phyloP scores from a whole-genome alignment of 2,329 filamentous ascomycete species.

The Colletotrichum sp. region DNA sequence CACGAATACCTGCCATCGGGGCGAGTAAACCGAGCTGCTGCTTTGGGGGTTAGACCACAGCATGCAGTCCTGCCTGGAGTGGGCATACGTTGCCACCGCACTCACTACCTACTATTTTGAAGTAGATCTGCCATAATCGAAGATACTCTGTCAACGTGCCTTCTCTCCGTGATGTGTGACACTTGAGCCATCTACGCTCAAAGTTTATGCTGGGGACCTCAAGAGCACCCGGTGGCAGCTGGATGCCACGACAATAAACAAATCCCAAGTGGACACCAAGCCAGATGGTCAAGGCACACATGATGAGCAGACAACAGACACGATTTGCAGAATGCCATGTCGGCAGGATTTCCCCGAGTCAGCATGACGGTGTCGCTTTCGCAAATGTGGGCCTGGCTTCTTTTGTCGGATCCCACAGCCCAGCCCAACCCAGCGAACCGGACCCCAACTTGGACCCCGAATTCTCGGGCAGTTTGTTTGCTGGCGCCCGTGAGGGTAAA shows the following conservation, averaged over 20 bases:
- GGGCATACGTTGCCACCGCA: not conserved
- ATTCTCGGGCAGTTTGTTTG: not conserved
- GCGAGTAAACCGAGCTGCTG: not conserved
- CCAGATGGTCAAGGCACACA: not conserved
- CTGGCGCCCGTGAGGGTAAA: not conserved
- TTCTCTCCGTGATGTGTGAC: not conserved
- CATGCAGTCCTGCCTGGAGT: not conserved
- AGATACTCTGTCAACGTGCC: not conserved
- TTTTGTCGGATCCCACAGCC: not conserved
- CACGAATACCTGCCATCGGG: not conserved
- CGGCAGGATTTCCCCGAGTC: not conserved
- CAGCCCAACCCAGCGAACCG: not conserved
- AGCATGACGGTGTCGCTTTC: not conserved
- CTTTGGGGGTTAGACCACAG: not conserved
- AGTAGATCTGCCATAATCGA: not conserved
- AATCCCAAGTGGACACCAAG: not conserved
- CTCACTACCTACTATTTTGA: not conserved
- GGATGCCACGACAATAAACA: not conserved
- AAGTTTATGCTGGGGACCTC: not conserved
- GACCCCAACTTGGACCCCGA: conserved; percentile 1
- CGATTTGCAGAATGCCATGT: not conserved
- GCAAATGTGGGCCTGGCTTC: not conserved
- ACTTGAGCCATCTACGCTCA: not conserved
- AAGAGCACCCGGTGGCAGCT: not conserved
- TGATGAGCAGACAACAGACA: not conserved